Evolutionary conservation across 2,329 filamentous ascomycete species (phyloP), one percentile per base, ranked within the genome.

Genomic region (Fusarium sp.): DNA sequence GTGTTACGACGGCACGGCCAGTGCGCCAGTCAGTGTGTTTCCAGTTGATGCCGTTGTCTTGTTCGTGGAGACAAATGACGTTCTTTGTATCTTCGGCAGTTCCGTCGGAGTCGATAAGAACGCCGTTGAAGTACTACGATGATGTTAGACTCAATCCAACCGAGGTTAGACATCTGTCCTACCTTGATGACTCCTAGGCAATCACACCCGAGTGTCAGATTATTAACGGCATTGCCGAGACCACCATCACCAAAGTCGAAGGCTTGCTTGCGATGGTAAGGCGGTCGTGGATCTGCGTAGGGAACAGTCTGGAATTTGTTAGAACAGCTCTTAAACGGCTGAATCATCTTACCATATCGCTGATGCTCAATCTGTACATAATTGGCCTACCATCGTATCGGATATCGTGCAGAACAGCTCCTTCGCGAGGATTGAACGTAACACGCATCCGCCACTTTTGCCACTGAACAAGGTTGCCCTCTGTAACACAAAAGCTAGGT

Each of bases 11-110:
- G 0, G 88, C 88, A 12, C 86, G 82, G 12, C 83, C 82, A 0
- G 89, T 92, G n/a, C 90, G 84, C 79, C 84, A 90, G 78, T 92
- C 91, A 23, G 89, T 86, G 79, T 92, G 90, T 75, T 92, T 92
- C 89, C 89, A 92, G 23, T 86, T 83, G 49, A 93, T 90, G 3
- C 90, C 91, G 65, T 88, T 86, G 74, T 93, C 91, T 73, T 91
- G 86, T 77, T 93, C 90, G 73, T 93, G 90, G 4, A 92, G 81
- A 67, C 90, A 93, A 41, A 92, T 81, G 3, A 89, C 89, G 26
- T 80, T 79, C 70, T 88, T 89, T n/a, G 70, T 69, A 7, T 69
- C 73, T 85, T 89, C 44, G 2, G 76, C 71, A 1, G 60, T 53
- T 4, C 79, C 79, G 11, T 76, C 75, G 3, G 66, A 64, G 58